phyloP scores from a whole-genome alignment of 2,329 filamentous ascomycete species.

The Colletotrichum musicola region DNA sequence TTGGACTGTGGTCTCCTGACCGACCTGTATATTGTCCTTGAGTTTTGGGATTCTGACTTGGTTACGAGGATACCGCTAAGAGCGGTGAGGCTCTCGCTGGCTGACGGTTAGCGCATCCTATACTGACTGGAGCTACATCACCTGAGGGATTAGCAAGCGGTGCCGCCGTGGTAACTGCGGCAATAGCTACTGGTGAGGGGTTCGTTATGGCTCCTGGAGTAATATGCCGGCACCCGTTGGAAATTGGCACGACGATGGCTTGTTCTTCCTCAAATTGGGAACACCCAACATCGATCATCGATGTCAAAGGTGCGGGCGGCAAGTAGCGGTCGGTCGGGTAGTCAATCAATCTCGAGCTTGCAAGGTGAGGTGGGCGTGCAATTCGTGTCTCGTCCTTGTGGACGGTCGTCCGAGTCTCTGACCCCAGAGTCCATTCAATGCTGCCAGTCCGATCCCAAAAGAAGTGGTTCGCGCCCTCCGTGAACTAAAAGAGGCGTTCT shows the following conservation, averaged over 20 bases:
- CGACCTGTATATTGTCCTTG: constrained; percentile 14
- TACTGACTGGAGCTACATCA: constrained; percentile 24
- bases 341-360: background rate
- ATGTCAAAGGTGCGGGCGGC: background rate
- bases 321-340: background rate
- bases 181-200: constrained; percentile 10
- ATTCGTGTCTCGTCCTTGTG: constrained; percentile 16
- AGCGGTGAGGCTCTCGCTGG: constrained; percentile 37
- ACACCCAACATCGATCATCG: background rate
- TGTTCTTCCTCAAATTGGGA: constrained; percentile 9
- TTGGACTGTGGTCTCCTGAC: constrained; percentile 28
- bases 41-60: constrained; percentile 12
- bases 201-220: constrained; percentile 19
- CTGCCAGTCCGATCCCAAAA: constrained; percentile 10
- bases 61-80: constrained; percentile 26
- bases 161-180: constrained; percentile 21
- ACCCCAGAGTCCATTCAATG: background rate
- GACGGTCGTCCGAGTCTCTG: constrained; percentile 11
- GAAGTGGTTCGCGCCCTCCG: constrained; percentile 21
- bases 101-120: constrained; percentile 32
- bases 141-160: constrained; percentile 30
- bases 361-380: constrained; percentile 27
- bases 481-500: background rate
- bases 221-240: constrained; percentile 24
- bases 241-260: constrained; percentile 26